A percentile compares a stretch with the other conserved stretches of the same genome.
Conservation (phyloP, 169 alveolate genomes). For the Toxoplasma gondii region DNA sequence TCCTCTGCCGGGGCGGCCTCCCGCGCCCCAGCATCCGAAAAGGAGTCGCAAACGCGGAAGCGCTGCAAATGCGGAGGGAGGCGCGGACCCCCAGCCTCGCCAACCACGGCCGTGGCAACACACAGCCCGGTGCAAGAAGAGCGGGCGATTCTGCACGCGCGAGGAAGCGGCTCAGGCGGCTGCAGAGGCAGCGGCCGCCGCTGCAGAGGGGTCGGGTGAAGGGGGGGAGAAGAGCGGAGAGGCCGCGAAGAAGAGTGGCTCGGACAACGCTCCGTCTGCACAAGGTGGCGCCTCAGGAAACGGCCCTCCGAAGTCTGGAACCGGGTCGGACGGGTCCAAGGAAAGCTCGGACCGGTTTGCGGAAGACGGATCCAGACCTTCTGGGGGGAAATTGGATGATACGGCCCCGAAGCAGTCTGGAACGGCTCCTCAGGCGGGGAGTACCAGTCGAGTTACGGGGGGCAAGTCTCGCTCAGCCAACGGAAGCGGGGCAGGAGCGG, state of each 20-base stretch:
- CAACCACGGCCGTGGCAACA: slow-evolving; percentile 31
- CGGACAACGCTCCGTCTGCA: neutral
- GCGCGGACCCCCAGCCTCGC: neutral
- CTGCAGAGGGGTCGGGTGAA: neutral
- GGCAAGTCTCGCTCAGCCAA: neutral
- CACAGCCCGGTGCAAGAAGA: slow-evolving; percentile 31
- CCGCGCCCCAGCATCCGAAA: slow-evolving; percentile 11
- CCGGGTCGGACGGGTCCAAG: neutral
- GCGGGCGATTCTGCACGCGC: slow-evolving; percentile 17
- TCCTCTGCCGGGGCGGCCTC: slow-evolving; percentile 6
- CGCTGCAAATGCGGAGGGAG: neutral
- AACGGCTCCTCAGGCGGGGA: neutral
- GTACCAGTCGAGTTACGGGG: neutral
- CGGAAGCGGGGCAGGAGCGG: neutral
- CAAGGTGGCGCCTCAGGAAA: neutral
- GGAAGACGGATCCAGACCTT: neutral
- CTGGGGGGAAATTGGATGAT: neutral
- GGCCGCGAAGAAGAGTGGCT: neutral
- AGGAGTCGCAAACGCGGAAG: slow-evolving; percentile 6
- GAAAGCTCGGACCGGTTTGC: neutral
- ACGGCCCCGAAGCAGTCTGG: neutral
- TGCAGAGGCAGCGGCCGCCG: slow-evolving; percentile 15
- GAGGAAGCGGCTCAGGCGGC: slow-evolving; percentile 24
- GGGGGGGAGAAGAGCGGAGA: neutral
- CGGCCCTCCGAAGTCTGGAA: neutral